These are phyloP conservation scores for Geum urbanum DNA, from an alignment of 306 rosid genomes.

Conservation along the genomic window DNA sequence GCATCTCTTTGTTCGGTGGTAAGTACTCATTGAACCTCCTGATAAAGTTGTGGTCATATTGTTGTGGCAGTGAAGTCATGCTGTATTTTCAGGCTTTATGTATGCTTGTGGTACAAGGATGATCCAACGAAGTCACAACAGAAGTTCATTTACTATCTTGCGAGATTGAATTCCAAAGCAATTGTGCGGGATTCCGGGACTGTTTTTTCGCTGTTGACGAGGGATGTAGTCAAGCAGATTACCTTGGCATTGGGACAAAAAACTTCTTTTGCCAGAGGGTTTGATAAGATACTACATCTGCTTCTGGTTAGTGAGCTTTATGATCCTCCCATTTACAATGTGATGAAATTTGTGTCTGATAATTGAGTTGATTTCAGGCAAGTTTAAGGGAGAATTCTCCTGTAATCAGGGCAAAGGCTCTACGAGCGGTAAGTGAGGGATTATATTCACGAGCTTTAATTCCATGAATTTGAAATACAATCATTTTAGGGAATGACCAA, in stretches of 20 bases:
- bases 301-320: conserved; percentile 74
- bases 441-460: conserved; percentile 5
- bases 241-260: conserved; percentile 79
- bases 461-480: conserved; percentile 23
- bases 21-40: conserved; percentile 34
- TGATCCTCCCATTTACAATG: conserved; percentile 20
- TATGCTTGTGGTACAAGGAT: conserved; percentile 91
- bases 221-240: conserved; percentile 75
- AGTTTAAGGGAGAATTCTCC: conserved; percentile 92
- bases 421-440: conserved; percentile 67
- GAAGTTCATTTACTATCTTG: conserved; percentile 52
- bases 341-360: conserved; percentile 21
- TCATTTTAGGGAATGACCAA: conserved; percentile 4
- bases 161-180: conserved; percentile 83
- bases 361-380: conserved; percentile 44
- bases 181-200: conserved; percentile 75
- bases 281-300: conserved; percentile 81
- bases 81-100: conserved; percentile 76
- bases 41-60: conserved; percentile 20
- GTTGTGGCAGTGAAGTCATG: conserved; percentile 27
- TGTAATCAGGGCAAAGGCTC: conserved; percentile 87
- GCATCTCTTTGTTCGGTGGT: conserved; percentile 93
- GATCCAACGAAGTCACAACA: conserved; percentile 73
- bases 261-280: conserved; percentile 89
- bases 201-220: conserved; percentile 54